Percentiles rank a stretch among this genome's conserved stretches.
Conservation (phyloP, 768 basidiomycete species). For the Artomyces pyxidatus region DNA sequence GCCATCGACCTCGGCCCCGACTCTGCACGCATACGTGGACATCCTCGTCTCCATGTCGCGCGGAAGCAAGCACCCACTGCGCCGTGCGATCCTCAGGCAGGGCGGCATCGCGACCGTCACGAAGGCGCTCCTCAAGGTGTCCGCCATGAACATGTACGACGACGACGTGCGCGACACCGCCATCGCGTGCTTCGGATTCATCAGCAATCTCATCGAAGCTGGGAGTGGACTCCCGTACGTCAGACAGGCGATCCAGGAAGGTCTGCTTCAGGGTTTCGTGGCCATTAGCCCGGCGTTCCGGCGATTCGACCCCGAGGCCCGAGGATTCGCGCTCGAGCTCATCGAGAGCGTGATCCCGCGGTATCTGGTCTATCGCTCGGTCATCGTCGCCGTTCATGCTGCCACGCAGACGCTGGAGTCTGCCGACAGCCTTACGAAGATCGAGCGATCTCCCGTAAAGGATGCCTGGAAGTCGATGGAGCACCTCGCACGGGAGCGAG, state of each 20-base stretch:
- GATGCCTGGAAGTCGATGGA: constrained; percentile 23
- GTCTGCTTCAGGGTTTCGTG: constrained; percentile 25
- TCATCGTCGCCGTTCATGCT: constrained; percentile 24
- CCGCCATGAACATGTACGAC: constrained; percentile 14
- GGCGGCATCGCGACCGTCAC: constrained; percentile 25
- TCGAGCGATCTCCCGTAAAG: constrained; percentile 18
- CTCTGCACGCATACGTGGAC: constrained; percentile 22
- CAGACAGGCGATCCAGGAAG: constrained; percentile 24
- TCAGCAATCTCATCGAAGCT: constrained; percentile 28
- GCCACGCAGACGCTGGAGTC: constrained; percentile 21
- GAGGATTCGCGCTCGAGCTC: constrained; percentile 22
- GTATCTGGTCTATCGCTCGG: constrained; percentile 32
- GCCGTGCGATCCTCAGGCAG: constrained; percentile 25
- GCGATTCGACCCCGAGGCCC: constrained; percentile 23
- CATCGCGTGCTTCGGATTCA: constrained; percentile 24
- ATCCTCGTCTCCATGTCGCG: constrained; percentile 27
- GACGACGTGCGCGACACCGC: constrained; percentile 20
- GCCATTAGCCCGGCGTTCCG: constrained; percentile 22
- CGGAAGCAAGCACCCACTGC: constrained; percentile 22
- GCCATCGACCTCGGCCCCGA: constrained; percentile 15
- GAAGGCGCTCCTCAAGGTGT: constrained; percentile 24
- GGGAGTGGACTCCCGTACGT: constrained; percentile 33
- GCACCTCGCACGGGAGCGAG: constrained; percentile 22
- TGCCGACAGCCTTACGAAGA: constrained; percentile 13
- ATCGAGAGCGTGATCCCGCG: constrained; percentile 23